Evolutionary conservation across 805 yeast genomes (phyloP), one percentile per base, ranked within the genome.

Genomic region (Yamadazyma nakazawae): DNA sequence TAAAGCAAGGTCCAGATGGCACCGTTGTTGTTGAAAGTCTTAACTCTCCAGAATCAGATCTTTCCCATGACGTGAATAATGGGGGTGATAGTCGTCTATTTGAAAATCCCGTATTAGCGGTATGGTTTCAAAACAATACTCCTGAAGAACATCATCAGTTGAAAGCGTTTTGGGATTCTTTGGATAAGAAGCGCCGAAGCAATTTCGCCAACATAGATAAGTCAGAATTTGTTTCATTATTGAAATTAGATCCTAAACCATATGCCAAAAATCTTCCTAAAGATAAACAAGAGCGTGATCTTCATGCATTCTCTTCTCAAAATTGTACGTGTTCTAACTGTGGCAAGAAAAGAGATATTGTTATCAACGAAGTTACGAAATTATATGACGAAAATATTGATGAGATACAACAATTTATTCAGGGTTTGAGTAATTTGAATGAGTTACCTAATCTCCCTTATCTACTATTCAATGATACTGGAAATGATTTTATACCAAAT

Each of bases 311-410:
- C 21, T 43, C 39, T 21, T 39, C 49, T 26, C 35, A 42, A 10
- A 53, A 54, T 34, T 90, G 96, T 61, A 75, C 80, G 48, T 91
- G 97, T 61, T 69, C 82, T 3, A 81, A 81, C 16, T 91, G 97
- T 67, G 92, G 91, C 2, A 77, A 87, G 39, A 83, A 85, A 54
- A 81, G 84, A 56, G 64, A 71, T 42, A 80, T 88, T 13, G 78
- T 88, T 52, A 94, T 86, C 58, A 82, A 80, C 54, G 96, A 88
- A 60, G 74, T 90, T 57, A 89, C 83, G 55, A 78, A 78, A 46
- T 76, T 88, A 6, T 88, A 86, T 59, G 84, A 84, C 51, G 79
- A 81, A 14, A 81, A 84, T 56, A 83, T 82, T 51, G 81, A 78
- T 34, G 79, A 59, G 43, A 68, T 60, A 46, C 65, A 51, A n/a